phyloP scores from a whole-genome alignment of 2,329 filamentous ascomycete genomes.

The Diaporthe nobilis region DNA sequence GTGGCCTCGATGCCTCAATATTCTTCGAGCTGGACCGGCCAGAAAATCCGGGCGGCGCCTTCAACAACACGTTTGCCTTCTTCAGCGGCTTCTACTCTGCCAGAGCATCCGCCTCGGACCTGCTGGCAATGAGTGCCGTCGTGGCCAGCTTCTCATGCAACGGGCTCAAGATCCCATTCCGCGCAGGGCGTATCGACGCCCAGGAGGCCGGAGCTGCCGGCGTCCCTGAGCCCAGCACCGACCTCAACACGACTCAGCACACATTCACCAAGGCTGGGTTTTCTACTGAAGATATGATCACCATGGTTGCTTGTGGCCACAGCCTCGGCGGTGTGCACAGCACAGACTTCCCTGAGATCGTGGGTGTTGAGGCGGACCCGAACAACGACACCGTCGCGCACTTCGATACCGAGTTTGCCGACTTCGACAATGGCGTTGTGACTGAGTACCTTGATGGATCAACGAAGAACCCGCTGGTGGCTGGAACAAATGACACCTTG shows the following conservation, averaged over 20 bases:
- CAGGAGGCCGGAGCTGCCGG: slow-evolving; percentile 49
- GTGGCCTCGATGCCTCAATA: slow-evolving; percentile 52
- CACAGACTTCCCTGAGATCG: slow-evolving; percentile 41
- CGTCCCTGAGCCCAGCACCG: slow-evolving; percentile 51
- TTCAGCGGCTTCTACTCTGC: slow-evolving; percentile 46
- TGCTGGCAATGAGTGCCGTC: slow-evolving; percentile 43
- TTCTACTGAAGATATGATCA: slow-evolving; percentile 53
- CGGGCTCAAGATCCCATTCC: slow-evolving; percentile 16
- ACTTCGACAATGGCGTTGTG: slow-evolving; percentile 60
- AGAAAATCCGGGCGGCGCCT: slow-evolving; percentile 50
- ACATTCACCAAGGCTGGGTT: slow-evolving; percentile 52
- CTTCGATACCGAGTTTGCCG: slow-evolving; percentile 48
- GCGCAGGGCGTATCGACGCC: slow-evolving; percentile 48
- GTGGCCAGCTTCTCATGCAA: slow-evolving; percentile 13
- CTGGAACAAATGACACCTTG: slow-evolving; percentile 54
- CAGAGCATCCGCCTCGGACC: slow-evolving; percentile 48
- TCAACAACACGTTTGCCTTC: slow-evolving; percentile 49
- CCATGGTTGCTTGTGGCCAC: slow-evolving; percentile 54
- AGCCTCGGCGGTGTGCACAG: slow-evolving; percentile 60
- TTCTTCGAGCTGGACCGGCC: slow-evolving; percentile 49
- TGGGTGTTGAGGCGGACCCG: slow-evolving; percentile 48
- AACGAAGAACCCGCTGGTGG: slow-evolving; percentile 59
- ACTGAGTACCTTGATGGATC: slow-evolving; percentile 59
- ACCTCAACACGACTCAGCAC: slow-evolving; percentile 46
- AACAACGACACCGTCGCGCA: slow-evolving; percentile 52